Percentiles rank a stretch among this genome's conserved stretches.
phyloP scores from a whole-genome alignment of 305 asterid genomes.

The Fraxinus platypoda region DNA sequence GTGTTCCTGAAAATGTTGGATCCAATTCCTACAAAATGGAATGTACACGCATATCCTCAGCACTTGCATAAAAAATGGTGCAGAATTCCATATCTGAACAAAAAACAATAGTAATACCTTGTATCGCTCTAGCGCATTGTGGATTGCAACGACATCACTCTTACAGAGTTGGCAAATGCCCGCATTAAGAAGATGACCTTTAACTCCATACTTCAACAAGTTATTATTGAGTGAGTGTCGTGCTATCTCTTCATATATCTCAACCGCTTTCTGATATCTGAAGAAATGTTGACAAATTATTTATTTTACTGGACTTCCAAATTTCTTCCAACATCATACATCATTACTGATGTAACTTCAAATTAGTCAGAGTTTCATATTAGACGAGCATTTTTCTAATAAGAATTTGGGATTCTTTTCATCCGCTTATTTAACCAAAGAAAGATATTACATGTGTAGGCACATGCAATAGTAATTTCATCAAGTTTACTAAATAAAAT shows the following conservation, averaged over 20 bases:
- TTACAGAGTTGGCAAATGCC: slow-evolving; percentile 84
- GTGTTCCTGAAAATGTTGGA: slow-evolving; percentile 92
- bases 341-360: neutral
- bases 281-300: slow-evolving; percentile 25
- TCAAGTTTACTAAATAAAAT: too few relatives aligned
- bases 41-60: slow-evolving; percentile 13
- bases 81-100: slow-evolving; percentile 11
- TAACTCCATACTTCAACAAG: slow-evolving; percentile 84
- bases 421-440: neutral
- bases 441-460: neutral
- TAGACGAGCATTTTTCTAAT: slow-evolving; percentile 1
- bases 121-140: slow-evolving; percentile 70
- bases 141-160: slow-evolving; percentile 71
- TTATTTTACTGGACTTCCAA: slow-evolving; percentile 12
- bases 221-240: slow-evolving; percentile 64
- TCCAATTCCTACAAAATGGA: slow-evolving; percentile 67
- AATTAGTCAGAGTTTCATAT: neutral
- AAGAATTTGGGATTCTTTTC: neutral
- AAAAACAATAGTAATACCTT: slow-evolving; percentile 46
- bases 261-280: slow-evolving; percentile 72
- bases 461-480: neutral
- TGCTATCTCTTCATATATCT: slow-evolving; percentile 73
- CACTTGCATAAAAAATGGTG: neutral
- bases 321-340: slow-evolving; percentile 10
- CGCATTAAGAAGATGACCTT: slow-evolving; percentile 85